Evolutionary conservation across 1,284 basidiomycete genomes (phyloP).

Genomic region (Ustanciosporium gigantosporum): DNA sequence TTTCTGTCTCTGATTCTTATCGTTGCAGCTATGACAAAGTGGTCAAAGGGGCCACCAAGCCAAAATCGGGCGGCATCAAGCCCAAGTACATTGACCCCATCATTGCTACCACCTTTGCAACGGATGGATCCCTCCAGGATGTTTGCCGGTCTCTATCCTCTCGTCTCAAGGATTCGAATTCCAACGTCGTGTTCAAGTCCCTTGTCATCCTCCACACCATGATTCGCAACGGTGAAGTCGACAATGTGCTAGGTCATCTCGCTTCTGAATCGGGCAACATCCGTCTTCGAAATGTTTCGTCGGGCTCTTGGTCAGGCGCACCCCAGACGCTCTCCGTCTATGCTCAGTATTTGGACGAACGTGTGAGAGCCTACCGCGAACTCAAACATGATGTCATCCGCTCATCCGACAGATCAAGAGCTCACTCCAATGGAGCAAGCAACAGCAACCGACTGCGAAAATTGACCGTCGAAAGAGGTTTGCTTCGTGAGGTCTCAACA

Average conservation of each 20-base stretch:
- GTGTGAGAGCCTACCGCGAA: slow-evolving; percentile 86
- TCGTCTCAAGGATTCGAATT: slow-evolving; percentile 85
- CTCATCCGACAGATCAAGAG: slow-evolving; percentile 76
- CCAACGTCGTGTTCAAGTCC: slow-evolving; percentile 92
- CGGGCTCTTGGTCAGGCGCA: slow-evolving; percentile 30
- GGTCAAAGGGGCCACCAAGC: slow-evolving; percentile 59
- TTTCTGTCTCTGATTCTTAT: not conserved
- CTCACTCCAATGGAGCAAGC: slow-evolving; percentile 61
- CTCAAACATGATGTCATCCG: slow-evolving; percentile 90
- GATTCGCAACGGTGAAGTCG: slow-evolving; percentile 89
- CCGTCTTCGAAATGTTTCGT: slow-evolving; percentile 72
- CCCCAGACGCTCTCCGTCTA: slow-evolving; percentile 86
- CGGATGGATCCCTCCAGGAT: slow-evolving; percentile 87
- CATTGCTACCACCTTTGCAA: slow-evolving; percentile 88
- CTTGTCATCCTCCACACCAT: slow-evolving; percentile 92
- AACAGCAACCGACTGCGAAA: slow-evolving; percentile 71
- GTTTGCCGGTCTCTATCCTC: slow-evolving; percentile 83
- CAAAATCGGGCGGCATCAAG: slow-evolving; percentile 55
- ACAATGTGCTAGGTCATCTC: slow-evolving; percentile 82
- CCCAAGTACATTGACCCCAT: slow-evolving; percentile 68
- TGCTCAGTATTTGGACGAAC: slow-evolving; percentile 82
- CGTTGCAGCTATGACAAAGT: slow-evolving; percentile 54
- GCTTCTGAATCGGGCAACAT: slow-evolving; percentile 71
- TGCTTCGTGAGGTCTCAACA: slow-evolving; percentile 85
- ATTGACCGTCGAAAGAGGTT: slow-evolving; percentile 92